Base-by-base conservation (phyloP, 768 basidiomycete species). In the Suillus placidus region DNA sequence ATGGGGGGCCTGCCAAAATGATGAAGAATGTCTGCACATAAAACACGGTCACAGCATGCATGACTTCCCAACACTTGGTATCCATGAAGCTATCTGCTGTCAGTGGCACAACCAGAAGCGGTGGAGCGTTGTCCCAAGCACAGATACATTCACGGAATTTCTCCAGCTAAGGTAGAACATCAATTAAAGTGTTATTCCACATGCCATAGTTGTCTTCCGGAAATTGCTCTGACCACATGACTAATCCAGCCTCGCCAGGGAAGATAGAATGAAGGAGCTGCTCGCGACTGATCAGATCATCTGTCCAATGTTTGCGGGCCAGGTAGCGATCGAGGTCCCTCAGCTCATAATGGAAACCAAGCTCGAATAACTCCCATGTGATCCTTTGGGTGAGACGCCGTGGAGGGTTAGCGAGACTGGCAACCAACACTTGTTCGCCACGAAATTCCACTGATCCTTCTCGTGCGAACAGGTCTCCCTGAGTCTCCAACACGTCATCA, bases 261-360 rank as follows among this genome's bases (percentile, higher is more conserved):
- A 57, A 57, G 20, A 26, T 34, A 14, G 55, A 32, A 38, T 57
- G 37, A 20, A 57, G 37, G 0, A 57, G 30, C 26, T 57, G 34
- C 30, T 38, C 5, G 20, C 14, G 6, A 34, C 37, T 14, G 2
- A 30, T 23, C n/a, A 1, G 55, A 34, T 34, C 55, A 8, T 65
- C 61, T 37, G 18, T 45, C 16, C 62, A 55, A 60, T 6, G 14
- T 34, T 26, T 32, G 18, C 14, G 26, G 1, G 67, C 66, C 2
- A 37, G 23, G 51, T 2, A 10, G 5, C 13, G n/a, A 38, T 72
- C 66, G 2, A 72, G 64, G 5, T 69, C 64, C 20, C 65, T 32
- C 5, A 72, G 61, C n/a, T 72, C 69, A 40, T 66, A 69, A 7
- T 43, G 2, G 45, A 72, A 72, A 30, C 68, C 67, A 10, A 68